These are phyloP conservation scores for Aspergillus egyptiacus DNA, from an alignment of 495 filamentous ascomycete species.

Conservation along the genomic window DNA sequence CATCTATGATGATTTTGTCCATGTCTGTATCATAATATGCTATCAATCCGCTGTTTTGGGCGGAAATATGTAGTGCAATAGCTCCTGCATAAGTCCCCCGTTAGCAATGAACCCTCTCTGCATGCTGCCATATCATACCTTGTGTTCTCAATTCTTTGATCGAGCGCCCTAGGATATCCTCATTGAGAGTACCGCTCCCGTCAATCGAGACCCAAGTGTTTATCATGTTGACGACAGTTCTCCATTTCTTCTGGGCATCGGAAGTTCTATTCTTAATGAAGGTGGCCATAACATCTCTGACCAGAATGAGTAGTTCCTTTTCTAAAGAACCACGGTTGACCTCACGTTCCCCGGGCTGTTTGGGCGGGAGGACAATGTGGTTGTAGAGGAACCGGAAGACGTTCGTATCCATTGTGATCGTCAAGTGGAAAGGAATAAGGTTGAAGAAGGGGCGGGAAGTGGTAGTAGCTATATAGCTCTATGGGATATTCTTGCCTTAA, in stretches of 20 bases:
- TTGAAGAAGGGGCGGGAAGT: no score
- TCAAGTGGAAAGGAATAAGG: neutral
- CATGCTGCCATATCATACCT: conserved; percentile 1
- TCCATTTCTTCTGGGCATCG: conserved; percentile 3
- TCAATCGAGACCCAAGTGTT: conserved; percentile 13
- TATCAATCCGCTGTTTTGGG: conserved; percentile 20
- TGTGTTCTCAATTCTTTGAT: conserved; percentile 5
- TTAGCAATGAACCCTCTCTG: neutral
- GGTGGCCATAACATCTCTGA: conserved; percentile 1
- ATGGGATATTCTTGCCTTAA: no score
- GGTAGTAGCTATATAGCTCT: no score
- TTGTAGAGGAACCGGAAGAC: conserved; percentile 9
- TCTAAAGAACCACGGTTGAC: conserved; percentile 1
- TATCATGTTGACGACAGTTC: conserved; percentile 5
- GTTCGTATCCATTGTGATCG: neutral
- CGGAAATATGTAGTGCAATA: conserved; percentile 13
- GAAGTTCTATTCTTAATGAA: conserved; percentile 3
- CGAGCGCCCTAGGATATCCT: conserved; percentile 4
- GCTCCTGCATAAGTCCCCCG: conserved; percentile 9
- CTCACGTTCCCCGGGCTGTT: conserved; percentile 8
- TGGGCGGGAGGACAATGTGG: conserved; percentile 13
- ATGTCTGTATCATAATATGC: conserved; percentile 9
- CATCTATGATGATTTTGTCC: conserved; percentile 16
- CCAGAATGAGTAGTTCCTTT: conserved; percentile 4
- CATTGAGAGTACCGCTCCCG: conserved; percentile 1